Conservation (phyloP, 2,329 filamentous ascomycete species). For the Pseudogymnoascus sp. region DNA sequence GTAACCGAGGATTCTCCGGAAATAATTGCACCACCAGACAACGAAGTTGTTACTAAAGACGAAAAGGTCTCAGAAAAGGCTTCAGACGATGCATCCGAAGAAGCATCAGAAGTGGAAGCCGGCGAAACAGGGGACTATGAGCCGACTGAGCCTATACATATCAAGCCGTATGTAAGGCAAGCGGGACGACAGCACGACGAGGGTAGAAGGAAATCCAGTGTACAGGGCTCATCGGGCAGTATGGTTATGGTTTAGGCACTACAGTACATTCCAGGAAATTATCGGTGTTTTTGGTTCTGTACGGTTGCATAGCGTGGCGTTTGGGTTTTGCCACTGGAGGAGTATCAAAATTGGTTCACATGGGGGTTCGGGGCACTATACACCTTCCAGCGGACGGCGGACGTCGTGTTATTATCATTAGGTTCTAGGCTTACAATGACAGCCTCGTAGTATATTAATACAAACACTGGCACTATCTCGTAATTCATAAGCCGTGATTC, state of each 20-base stretch:
- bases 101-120: neutral
- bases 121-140: neutral
- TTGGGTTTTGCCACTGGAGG: neutral
- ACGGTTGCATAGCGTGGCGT: conserved; percentile 3
- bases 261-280: neutral
- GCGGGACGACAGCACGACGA: neutral
- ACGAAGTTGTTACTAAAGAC: neutral
- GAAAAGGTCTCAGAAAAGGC: neutral
- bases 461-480: neutral
- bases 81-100: neutral
- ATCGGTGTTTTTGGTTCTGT: neutral
- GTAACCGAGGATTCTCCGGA: neutral
- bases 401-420: neutral
- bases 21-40: neutral
- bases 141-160: neutral
- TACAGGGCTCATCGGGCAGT: neutral
- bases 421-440: conserved; percentile 5
- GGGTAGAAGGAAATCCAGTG: neutral
- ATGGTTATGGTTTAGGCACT: conserved; percentile 2
- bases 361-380: neutral
- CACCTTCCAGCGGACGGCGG: neutral
- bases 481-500: neutral
- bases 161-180: conserved; percentile 1
- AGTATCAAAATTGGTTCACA: conserved; percentile 4
- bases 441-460: neutral